A percentile compares a stretch with the other conserved stretches of the same genome.
Evolutionary conservation across 2,329 filamentous ascomycete genomes (phyloP).

Genomic region (Furcasterigmium furcatum): DNA sequence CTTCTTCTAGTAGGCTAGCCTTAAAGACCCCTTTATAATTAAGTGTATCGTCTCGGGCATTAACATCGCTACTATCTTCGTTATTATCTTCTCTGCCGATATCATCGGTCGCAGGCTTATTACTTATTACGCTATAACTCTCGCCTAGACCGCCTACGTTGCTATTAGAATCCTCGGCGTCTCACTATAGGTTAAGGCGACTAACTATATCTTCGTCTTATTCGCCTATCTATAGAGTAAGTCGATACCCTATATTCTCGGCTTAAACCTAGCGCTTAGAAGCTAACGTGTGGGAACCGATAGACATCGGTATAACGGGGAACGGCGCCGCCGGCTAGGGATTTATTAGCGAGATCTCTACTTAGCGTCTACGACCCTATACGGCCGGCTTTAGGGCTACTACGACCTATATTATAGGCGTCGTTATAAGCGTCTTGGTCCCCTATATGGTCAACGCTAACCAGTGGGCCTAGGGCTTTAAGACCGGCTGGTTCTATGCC

Average conservation of each 20-base stretch:
- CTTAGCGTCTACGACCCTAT: constrained; percentile 25
- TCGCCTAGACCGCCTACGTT: constrained; percentile 11
- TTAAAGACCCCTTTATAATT: constrained; percentile 15
- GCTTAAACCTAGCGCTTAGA: too few relatives aligned
- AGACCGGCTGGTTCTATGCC: constrained; percentile 25
- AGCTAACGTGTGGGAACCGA: too few relatives aligned
- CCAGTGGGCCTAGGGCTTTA: constrained; percentile 25
- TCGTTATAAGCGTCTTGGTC: constrained; percentile 16
- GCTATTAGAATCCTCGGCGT: constrained; percentile 14
- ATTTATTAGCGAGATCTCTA: constrained; percentile 28
- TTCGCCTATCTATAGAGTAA: constrained; percentile 18
- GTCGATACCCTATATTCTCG: constrained; percentile 1
- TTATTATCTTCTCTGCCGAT: constrained; percentile 3
- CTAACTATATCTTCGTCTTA: constrained; percentile 13
- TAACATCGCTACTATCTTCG: constrained; percentile 11
- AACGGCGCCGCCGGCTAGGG: constrained; percentile 22
- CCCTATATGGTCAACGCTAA: constrained; percentile 27
- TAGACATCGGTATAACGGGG: constrained; percentile 18
- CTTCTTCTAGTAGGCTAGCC: constrained; percentile 28
- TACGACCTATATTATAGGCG: constrained; percentile 14
- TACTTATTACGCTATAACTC: constrained; percentile 8
- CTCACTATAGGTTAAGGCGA: constrained; percentile 6
- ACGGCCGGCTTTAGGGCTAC: constrained; percentile 25
- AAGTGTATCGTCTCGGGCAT: constrained; percentile 14
- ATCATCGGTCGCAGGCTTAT: constrained; percentile 13